Evolutionary conservation across 768 basidiomycete species (phyloP), one percentile per base, ranked within the genome.

Genomic region (Collybia sordida): DNA sequence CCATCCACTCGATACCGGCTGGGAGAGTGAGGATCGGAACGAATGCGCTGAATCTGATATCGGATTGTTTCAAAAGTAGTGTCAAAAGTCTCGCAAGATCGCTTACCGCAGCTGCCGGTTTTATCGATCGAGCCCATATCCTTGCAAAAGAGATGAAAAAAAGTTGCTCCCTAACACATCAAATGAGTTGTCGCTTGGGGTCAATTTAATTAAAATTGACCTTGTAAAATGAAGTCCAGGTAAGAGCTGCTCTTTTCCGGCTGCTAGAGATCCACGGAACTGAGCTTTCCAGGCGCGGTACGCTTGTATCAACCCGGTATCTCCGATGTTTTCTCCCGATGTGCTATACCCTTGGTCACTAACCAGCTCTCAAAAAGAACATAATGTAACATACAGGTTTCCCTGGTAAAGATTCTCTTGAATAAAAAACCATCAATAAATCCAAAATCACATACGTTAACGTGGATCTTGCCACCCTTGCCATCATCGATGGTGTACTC

Each of bases 131-230:
- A 0, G 86, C 91, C 92, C 92, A 96, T n/a, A 88, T 83, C 22
- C 88, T 81, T 12, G 82, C 94, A 60, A 90, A 95, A 1, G 91
- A 81, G 48, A 98, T 82, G 75, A 97, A 98, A 73, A 98, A 98
- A 23, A 98, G 69, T 72, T 98, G 95, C 35, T 97, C 95, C 51
- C 88, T 90, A 60, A 36, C 51, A n/a, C 19, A 17, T 34, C 35
- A 23, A 27, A 9, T 49, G 47, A 49, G 52, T 58, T 4, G 35
- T 42, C 15, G 43, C 21, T 35, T 36, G 17, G 8, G 23, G 9
- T 14, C 8, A 6, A 23, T 14, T 19, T 2, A 42, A 47, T 18
- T 21, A 37, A 25, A 2, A 15, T 50, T 42, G 45, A 84, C 89
- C 86, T 80, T 1, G 88, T 88, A 59, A 78, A 89, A 42, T 79